Percentiles rank a stretch among this genome's conserved stretches.
phyloP scores from a whole-genome alignment of 2,329 filamentous ascomycete genomes.

The Pseudogymnoascus sp. region DNA sequence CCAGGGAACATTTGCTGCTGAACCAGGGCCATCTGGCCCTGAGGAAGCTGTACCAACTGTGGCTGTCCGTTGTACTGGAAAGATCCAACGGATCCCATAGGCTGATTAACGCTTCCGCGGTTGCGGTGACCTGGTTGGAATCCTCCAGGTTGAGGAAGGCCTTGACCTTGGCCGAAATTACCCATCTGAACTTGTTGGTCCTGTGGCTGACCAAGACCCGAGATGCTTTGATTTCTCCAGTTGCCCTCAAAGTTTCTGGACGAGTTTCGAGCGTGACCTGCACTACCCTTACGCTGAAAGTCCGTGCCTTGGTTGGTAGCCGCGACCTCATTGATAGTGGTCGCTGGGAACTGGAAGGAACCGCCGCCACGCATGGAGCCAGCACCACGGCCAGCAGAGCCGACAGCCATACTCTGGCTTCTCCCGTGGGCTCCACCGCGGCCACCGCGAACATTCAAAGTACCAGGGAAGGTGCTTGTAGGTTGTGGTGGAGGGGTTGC shows the following conservation, averaged over 20 bases:
- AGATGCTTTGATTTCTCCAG: conserved; percentile 68
- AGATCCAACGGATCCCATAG: conserved; percentile 70
- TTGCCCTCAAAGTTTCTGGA: conserved; percentile 97
- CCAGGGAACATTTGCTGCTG: conserved; percentile 68
- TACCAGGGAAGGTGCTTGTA: conserved; percentile 15
- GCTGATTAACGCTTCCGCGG: conserved; percentile 78
- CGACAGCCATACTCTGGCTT: conserved; percentile 86
- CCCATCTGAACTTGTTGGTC: conserved; percentile 50
- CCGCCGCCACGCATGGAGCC: conserved; percentile 55
- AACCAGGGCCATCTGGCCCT: conserved; percentile 76
- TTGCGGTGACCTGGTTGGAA: conserved; percentile 91
- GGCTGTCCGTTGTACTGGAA: conserved; percentile 88
- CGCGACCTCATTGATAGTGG: conserved; percentile 43
- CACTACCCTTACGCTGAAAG: conserved; percentile 67
- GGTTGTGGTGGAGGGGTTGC: conserved; percentile 15
- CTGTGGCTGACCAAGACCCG: conserved; percentile 32
- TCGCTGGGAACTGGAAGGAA: conserved; percentile 60
- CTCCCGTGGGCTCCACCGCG: conserved; percentile 57
- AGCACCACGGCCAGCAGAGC: conserved; percentile 59
- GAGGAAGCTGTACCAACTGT: conserved; percentile 76
- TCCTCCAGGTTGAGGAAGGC: conserved; percentile 52
- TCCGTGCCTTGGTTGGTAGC: conserved; percentile 44
- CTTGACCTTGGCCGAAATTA: conserved; percentile 63
- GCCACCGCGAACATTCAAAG: conserved; percentile 37
- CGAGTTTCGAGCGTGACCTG: conserved; percentile 68